Evolutionary conservation across 2,329 filamentous ascomycete genomes (phyloP).

Genomic region (Tothia fuscella): DNA sequence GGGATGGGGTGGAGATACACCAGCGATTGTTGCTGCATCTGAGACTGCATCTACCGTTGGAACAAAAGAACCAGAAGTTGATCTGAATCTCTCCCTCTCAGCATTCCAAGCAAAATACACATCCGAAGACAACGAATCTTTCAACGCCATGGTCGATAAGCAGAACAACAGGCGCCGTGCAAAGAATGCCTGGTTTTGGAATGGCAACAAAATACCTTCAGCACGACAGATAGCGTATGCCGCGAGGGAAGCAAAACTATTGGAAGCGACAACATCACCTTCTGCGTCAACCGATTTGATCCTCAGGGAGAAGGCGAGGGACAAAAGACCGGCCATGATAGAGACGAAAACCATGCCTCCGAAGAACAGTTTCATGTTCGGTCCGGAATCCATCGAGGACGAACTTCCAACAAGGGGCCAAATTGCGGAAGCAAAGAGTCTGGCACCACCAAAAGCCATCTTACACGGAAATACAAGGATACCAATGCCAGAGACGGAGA

Average conservation of each 20-base stretch:
- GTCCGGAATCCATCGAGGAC: conserved; percentile 50
- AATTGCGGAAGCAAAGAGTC: conserved; percentile 54
- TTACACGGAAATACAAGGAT: conserved; percentile 76
- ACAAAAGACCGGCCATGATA: conserved; percentile 62
- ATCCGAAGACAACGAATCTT: conserved; percentile 95
- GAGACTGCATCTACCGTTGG: conserved; percentile 19
- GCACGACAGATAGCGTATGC: conserved; percentile 48
- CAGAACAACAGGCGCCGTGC: conserved; percentile 76
- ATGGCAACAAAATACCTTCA: conserved; percentile 66
- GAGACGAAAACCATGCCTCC: conserved; percentile 65
- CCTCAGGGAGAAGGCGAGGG: conserved; percentile 40
- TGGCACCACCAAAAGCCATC: conserved; percentile 56
- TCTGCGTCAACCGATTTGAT: conserved; percentile 42
- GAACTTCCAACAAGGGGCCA: conserved; percentile 49
- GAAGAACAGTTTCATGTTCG: conserved; percentile 81
- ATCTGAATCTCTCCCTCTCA: conserved; percentile 68
- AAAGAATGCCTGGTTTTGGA: conserved; percentile 83
- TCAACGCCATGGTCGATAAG: conserved; percentile 81
- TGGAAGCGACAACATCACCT: conserved; percentile 45
- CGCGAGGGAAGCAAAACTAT: conserved; percentile 52
- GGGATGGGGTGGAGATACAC: conserved; percentile 61
- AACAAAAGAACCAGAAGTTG: conserved; percentile 33
- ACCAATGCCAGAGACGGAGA: conserved; percentile 34
- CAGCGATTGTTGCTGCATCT: conserved; percentile 42
- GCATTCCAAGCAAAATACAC: conserved; percentile 90